phyloP scores from a whole-genome alignment of 2,329 filamentous ascomycete species.

The Pseudopyricularia cyperi region DNA sequence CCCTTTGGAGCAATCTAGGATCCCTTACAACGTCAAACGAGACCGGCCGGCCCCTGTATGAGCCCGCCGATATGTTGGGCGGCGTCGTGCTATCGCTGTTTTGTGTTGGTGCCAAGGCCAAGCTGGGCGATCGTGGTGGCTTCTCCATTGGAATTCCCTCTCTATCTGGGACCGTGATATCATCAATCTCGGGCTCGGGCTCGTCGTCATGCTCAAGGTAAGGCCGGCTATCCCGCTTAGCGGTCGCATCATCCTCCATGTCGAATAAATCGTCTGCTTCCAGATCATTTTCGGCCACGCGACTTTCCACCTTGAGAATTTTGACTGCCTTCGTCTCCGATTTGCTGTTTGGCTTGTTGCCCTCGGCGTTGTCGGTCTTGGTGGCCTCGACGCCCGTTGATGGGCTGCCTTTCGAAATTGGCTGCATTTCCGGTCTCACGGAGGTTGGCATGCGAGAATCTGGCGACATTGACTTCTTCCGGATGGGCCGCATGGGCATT shows the following conservation, averaged over 20 bases:
- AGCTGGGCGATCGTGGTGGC: not conserved
- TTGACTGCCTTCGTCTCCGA: not conserved
- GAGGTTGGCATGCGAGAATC: not conserved
- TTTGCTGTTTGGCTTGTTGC: not conserved
- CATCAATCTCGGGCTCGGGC: not conserved
- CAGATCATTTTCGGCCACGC: slow-evolving; percentile 11
- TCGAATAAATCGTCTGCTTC: slow-evolving; percentile 9
- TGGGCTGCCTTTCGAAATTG: not conserved
- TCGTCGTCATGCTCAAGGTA: slow-evolving; percentile 5
- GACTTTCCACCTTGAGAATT: slow-evolving; percentile 4
- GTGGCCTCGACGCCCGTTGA: not conserved
- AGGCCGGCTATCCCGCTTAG: not conserved
- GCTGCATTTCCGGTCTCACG: not conserved
- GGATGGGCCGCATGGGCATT: slow-evolving; percentile 7
- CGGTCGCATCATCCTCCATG: slow-evolving; percentile 13
- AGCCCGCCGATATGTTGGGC: slow-evolving; percentile 16
- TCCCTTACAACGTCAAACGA: slow-evolving; percentile 23
- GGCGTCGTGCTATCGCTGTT: slow-evolving; percentile 1
- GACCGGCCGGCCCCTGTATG: slow-evolving; percentile 24
- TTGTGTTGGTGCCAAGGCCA: not conserved
- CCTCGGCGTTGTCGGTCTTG: not conserved
- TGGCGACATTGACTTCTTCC: slow-evolving; percentile 1
- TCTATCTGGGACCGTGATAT: not conserved
- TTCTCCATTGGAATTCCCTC: not conserved
- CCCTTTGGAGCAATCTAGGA: slow-evolving; percentile 22